Evolutionary conservation across 1,139 yeast species (phyloP), one percentile per base, ranked within the genome.

Genomic region (Kodamaea ohmeri): DNA sequence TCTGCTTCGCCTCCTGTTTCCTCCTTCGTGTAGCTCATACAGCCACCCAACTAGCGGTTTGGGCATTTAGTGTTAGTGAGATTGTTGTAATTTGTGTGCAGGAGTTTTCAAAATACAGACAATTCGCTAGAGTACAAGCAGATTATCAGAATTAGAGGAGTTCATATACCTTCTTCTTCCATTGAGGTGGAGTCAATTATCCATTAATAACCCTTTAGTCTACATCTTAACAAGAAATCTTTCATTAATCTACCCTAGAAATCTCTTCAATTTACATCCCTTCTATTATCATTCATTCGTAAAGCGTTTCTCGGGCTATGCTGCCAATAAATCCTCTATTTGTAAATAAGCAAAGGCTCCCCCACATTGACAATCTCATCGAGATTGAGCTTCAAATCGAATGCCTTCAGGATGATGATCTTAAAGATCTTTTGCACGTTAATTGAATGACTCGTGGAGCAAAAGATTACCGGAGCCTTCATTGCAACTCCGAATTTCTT

Each of bases 391-490:
- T 83, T 82, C 53, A 92, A 68, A 55, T 89, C 97, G 61, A 92
- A 94, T 4, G 96, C 95, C 59, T 90, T 92, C 30, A 96, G 83
- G 36, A 92, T 76, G 27, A 94, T 85, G 38, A 92, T 81, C 59
- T 92, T 94, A 68, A 92, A 92, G 22, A 92, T 89, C 62, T 90
- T 92, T 56, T 92, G 97, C 13, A 92, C 88, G 52, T 92, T 92
- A 49, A 94, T 88, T 3, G 96, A 87, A 52, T 88, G 94, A 49
- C 92, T 81, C 0, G 97, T 88, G 6, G 97, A 90, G 52, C 96
- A 87, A 60, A 92, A 94, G 8, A 92, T 76, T 37, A 92, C 73
- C 13, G 95, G 89, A 1, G 96, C 87, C 52, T 81, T 82, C 97
- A 92, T 90, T 31, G 95, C 96, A 49, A 71, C 75, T 13, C 97